These are phyloP conservation scores for Tubosaeta sp. DNA, from an alignment of 768 basidiomycete genomes.

Conservation along the genomic window DNA sequence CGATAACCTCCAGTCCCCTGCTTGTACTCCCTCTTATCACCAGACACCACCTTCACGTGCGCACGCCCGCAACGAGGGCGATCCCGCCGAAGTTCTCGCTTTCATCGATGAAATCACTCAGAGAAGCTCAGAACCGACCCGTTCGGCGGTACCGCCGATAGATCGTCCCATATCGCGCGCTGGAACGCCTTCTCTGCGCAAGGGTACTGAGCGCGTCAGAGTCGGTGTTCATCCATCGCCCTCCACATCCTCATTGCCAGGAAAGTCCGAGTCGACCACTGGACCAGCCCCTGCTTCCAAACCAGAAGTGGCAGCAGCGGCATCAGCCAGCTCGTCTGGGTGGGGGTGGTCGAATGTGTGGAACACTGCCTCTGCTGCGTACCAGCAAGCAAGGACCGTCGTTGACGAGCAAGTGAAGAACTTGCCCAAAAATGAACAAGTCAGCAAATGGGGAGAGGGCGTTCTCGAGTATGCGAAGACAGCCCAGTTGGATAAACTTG, in stretches of 20 bases:
- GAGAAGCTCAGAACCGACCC: slow-evolving; percentile 79
- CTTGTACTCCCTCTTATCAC: slow-evolving; percentile 23
- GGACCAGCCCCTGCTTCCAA: slow-evolving; percentile 23
- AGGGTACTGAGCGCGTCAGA: slow-evolving; percentile 73
- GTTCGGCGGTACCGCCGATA: slow-evolving; percentile 48
- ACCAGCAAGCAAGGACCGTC: slow-evolving; percentile 81
- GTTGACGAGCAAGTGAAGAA: slow-evolving; percentile 94
- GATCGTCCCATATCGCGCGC: slow-evolving; percentile 60
- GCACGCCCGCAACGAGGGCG: slow-evolving; percentile 45
- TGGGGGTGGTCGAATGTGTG: slow-evolving; percentile 92
- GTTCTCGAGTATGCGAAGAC: slow-evolving; percentile 84
- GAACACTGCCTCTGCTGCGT: slow-evolving; percentile 78
- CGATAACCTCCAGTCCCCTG: slow-evolving; percentile 65
- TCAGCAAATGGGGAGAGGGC: slow-evolving; percentile 84
- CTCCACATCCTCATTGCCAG: slow-evolving; percentile 41
- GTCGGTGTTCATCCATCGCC: slow-evolving; percentile 47
- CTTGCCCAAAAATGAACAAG: slow-evolving; percentile 80
- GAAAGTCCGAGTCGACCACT: slow-evolving; percentile 26
- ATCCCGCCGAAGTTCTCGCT: slow-evolving; percentile 80
- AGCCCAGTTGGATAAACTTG: slow-evolving; percentile 85
- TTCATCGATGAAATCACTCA: slow-evolving; percentile 95
- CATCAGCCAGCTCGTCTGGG: slow-evolving; percentile 23
- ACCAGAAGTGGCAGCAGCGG: slow-evolving; percentile 11
- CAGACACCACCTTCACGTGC: slow-evolving; percentile 16
- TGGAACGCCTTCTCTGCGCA: slow-evolving; percentile 66